phyloP scores from a whole-genome alignment of 2,329 filamentous ascomycete species.

The Cadophora malorum region DNA sequence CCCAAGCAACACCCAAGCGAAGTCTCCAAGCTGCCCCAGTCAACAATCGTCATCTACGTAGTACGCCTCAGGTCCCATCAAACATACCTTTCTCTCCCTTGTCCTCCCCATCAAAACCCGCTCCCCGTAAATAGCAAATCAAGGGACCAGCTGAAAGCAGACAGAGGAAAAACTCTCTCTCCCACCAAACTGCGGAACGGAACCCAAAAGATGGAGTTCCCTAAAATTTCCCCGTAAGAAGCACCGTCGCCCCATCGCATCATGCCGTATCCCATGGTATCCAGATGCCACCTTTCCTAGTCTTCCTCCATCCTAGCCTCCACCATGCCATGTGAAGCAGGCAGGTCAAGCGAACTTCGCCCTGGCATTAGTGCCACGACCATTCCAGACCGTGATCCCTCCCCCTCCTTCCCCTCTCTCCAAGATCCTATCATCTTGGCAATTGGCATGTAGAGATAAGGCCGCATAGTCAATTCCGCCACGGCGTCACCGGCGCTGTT shows the following conservation, averaged over 20 bases:
- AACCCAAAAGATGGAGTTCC: constrained; percentile 2
- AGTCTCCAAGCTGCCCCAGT: neutral
- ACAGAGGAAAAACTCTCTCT: neutral
- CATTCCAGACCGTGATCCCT: constrained; percentile 10
- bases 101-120: neutral
- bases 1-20: constrained; percentile 2
- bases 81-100: neutral
- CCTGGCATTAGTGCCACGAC: constrained; percentile 19
- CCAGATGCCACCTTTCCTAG: neutral
- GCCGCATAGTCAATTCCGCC: neutral
- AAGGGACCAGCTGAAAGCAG: constrained; percentile 4
- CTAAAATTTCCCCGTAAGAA: constrained; percentile 14
- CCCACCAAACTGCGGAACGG: neutral
- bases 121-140: neutral
- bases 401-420: constrained; percentile 7
- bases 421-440: constrained; percentile 15
- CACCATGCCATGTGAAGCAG: constrained; percentile 10
- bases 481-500: constrained; percentile 9
- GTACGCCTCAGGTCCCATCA: neutral
- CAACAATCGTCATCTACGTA: constrained; percentile 8
- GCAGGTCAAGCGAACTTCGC: constrained; percentile 14
- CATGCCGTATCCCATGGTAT: neutral
- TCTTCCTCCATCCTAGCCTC: neutral
- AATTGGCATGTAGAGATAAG: constrained; percentile 1
- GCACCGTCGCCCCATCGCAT: constrained; percentile 4